These are phyloP conservation scores for Pelargonium australe DNA, from an alignment of 441 rosid species.

Conservation along the genomic window DNA sequence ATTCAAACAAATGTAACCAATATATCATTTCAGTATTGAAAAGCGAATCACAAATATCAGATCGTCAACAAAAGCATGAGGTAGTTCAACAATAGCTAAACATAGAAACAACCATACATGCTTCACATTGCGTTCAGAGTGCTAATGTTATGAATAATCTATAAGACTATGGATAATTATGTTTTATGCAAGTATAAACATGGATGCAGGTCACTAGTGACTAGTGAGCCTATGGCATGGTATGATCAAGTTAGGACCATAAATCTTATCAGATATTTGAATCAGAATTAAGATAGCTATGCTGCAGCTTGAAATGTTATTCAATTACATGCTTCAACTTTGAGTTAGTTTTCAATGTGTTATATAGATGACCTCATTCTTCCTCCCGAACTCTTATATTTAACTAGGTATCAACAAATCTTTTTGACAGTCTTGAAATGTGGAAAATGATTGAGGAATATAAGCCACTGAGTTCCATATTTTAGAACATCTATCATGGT, in stretches of 20 bases:
- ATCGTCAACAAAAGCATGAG: not conserved
- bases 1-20: not conserved
- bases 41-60: not conserved
- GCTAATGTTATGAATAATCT: not conserved
- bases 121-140: not conserved
- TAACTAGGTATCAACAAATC: not conserved
- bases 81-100: not conserved
- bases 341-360: not conserved
- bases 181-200: not conserved
- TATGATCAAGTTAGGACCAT: not conserved
- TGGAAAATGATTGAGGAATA: not conserved
- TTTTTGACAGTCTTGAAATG: not conserved
- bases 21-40: conserved; percentile 3
- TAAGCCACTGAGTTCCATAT: not conserved
- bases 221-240: not conserved
- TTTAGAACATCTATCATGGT: not conserved
- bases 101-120: not conserved
- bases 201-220: not conserved
- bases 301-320: too few relatives aligned
- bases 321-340: too few relatives aligned
- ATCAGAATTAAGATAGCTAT: not conserved
- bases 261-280: not conserved
- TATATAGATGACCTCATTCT: not conserved
- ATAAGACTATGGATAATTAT: not conserved
- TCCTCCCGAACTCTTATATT: not conserved